Base-by-base conservation (phyloP, 2,329 filamentous ascomycete species). In the Pestalotiopsis sp. region DNA sequence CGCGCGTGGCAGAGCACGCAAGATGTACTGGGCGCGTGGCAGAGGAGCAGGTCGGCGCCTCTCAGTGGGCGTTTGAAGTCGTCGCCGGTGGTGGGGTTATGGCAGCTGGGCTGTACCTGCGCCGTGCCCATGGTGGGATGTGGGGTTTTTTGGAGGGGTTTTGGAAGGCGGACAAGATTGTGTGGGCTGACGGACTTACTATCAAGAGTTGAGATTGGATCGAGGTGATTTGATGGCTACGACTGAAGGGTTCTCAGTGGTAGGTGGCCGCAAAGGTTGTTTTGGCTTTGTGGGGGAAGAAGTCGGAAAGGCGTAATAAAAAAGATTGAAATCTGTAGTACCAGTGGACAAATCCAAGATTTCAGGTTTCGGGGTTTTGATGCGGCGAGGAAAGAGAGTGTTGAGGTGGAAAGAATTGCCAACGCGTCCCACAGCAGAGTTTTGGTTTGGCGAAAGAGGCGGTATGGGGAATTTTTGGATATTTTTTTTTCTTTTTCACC, bases 21-120 rank as follows among this genome's bases (percentile, higher is more conserved):
- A 25, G 6, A 64, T 11, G 20, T 25, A 20, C n/a, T 12, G 20
- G 9, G 13, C 12, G 12, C 12, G 25, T 23, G 25, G 17, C 36
- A 20, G 41, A 38, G 27, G 41, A 38, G 27, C 27, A 62, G 11
- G 59, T 23, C 59, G 59, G 36, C 59, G 41, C 38, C 61, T 49
- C n/a, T 6, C 7, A 31, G 38, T 49, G 61, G 36, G 38, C 61
- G 61, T 64, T 66, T 59, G 65, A 66, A 36, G 65, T 66, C 56
- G 27, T 66, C 65, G 65, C 11, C 41, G 41, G 36, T 66, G 65
- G 65, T 66, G 65, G 65, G 65, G 65, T 66, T 66, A 41, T 41
- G 52, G 27, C 36, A 56, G 23, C 38, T 36, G 31, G 31, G 31
- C 65, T 59, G 65, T 52, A 52, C 65, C 52, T 66, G 64, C 41